Conservation (phyloP, 2,329 filamentous ascomycete genomes). For the Keithomyces neogunnii region DNA sequence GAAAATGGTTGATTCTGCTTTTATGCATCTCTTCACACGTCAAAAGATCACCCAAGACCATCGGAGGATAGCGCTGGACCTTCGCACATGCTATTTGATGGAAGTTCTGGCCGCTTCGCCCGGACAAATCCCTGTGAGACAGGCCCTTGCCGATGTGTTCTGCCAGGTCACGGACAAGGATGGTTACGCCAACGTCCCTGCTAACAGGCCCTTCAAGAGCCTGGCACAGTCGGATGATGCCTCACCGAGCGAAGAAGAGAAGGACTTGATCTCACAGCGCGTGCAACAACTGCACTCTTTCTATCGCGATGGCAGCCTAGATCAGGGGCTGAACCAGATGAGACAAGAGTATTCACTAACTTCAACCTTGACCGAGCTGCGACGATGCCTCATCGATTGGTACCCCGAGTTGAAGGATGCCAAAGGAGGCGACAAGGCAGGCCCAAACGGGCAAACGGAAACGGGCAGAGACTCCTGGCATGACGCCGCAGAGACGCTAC, state of each 20-base stretch:
- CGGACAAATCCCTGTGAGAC: constrained; percentile 7
- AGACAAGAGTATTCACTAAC: constrained; percentile 11
- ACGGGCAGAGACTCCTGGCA: neutral
- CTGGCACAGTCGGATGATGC: constrained; percentile 10
- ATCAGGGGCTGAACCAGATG: constrained; percentile 9
- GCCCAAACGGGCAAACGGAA: neutral
- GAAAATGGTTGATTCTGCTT: constrained; percentile 19
- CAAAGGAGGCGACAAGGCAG: neutral
- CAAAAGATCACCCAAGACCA: constrained; percentile 7
- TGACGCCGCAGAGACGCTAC: constrained; percentile 7
- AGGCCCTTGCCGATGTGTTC: constrained; percentile 21
- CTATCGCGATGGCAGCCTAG: constrained; percentile 2
- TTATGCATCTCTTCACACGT: constrained; percentile 21
- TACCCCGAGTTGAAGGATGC: constrained; percentile 8
- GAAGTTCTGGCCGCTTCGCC: constrained; percentile 13
- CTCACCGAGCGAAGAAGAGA: neutral
- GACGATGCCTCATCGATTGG: constrained; percentile 11
- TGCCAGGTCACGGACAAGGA: constrained; percentile 11
- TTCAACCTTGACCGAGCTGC: constrained; percentile 12
- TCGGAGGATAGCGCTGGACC: constrained; percentile 21
- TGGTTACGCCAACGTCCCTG: constrained; percentile 9
- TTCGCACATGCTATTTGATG: constrained; percentile 29
- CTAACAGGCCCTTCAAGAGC: constrained; percentile 17
- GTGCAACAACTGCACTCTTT: neutral
- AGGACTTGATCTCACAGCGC: neutral